Base-by-base conservation (phyloP, 768 basidiomycete species). In the Nidularia pulvinata region DNA sequence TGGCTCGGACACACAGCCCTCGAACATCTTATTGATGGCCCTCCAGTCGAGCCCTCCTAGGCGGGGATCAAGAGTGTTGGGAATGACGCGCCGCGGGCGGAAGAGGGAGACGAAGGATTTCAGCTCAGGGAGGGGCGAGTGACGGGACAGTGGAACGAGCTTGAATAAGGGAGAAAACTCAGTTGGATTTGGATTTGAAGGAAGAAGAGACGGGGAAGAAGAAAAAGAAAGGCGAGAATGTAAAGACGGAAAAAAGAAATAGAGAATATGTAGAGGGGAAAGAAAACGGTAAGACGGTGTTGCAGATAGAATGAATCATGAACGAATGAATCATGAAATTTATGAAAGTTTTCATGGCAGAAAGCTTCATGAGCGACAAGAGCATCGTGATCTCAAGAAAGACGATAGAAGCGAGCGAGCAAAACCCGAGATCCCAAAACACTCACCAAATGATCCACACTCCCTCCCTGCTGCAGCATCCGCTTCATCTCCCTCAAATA, bases 91-190 rank as follows among this genome's bases (percentile, higher is more conserved):
- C 39, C 71, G 76, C 0, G 96, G 96, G 16, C 81, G 80, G 69
- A 99, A 97, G 14, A 96, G 78, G 0, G 79, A 72, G 25, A 97
- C 92, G 50, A 99, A 88, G 1, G 74, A 70, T 55, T 86, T 84
- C 0, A 99, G 80, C 64, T 98, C 96, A 0, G 91, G 90, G 4
- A 97, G 80, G 0, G 90, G 79, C 0, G 94, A 96, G 63, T 98
- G 96, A 2, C 96, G 84, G 7, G 85, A 84, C 5, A 98, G 76
- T 1, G 93, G 93, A 6, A 90, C 86, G 7, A 92, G 80, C 93
- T 95, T 55, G 5, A 13, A 7, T 42, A 4, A 4, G 25, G 25
- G 25, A 30, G 25, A 30, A 30, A 30, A 4, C 25, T 30, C 25
- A 30, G 25, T 30, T 30, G 4, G 25, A 4, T 3, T 30, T 30